These are phyloP conservation scores for Sarocladiaceae sp. DNA, from an alignment of 2,329 filamentous ascomycete genomes.

Conservation along the genomic window DNA sequence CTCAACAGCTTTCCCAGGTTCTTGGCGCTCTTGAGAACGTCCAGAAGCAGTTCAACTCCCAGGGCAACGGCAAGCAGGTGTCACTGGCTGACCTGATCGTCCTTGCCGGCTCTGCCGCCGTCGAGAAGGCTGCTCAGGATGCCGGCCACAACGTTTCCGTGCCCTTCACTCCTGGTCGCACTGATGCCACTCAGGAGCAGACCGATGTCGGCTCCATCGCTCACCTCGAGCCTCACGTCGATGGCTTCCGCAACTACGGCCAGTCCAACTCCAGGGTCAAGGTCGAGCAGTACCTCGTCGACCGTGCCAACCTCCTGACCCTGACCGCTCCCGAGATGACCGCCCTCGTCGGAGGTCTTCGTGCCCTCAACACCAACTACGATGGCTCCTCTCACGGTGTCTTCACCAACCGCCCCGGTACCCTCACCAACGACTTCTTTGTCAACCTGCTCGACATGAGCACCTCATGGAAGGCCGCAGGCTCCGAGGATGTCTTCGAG, in stretches of 20 bases:
- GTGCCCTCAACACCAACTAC: conserved; percentile 62
- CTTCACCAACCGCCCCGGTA: conserved; percentile 60
- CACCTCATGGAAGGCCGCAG: conserved; percentile 50
- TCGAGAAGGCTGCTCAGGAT: conserved; percentile 61
- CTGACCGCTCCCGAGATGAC: conserved; percentile 66
- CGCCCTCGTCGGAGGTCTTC: conserved; percentile 65
- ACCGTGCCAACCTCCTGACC: conserved; percentile 64
- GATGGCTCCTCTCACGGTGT: conserved; percentile 63
- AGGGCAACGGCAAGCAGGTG: conserved; percentile 58
- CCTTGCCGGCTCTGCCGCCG: conserved; percentile 60
- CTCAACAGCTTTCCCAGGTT: conserved; percentile 55
- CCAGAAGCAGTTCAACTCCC: conserved; percentile 62
- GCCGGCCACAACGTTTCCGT: conserved; percentile 47
- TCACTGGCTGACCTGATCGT: conserved; percentile 77
- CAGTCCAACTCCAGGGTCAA: conserved; percentile 52
- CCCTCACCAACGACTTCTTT: conserved; percentile 76
- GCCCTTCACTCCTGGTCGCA: conserved; percentile 67
- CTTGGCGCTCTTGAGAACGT: conserved; percentile 56
- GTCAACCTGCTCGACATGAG: conserved; percentile 66
- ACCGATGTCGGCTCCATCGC: conserved; percentile 60
- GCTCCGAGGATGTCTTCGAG: conserved; percentile 51
- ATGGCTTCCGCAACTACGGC: conserved; percentile 78
- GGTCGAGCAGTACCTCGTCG: conserved; percentile 64
- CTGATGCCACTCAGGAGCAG: conserved; percentile 64
- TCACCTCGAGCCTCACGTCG: conserved; percentile 62